phyloP scores from a whole-genome alignment of 495 filamentous ascomycete genomes.

The Podospora pseudopauciseta region DNA sequence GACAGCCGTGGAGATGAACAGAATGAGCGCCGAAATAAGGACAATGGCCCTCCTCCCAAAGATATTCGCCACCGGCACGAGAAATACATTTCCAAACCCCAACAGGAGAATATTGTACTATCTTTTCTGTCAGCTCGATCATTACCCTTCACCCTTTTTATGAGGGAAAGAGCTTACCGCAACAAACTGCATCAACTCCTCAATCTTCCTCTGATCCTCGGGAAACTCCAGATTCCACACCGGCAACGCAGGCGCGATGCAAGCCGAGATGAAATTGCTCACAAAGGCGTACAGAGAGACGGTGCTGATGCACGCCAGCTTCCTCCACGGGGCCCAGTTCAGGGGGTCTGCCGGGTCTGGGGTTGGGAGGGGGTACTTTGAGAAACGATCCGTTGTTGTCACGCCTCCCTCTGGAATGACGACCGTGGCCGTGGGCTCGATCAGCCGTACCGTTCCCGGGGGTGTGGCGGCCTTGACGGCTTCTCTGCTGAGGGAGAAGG shows the following conservation, averaged over 20 bases:
- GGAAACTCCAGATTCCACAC: conserved; percentile 31
- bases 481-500: conserved; percentile 27
- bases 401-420: conserved; percentile 11
- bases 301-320: conserved; percentile 22
- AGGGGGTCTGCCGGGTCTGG: conserved; percentile 32
- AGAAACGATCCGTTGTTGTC: conserved; percentile 13
- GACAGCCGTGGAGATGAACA: conserved; percentile 45
- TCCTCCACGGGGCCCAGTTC: conserved; percentile 32
- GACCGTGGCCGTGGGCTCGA: conserved; percentile 21
- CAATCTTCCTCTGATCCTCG: conserved; percentile 10
- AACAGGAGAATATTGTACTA: conserved; percentile 30
- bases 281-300: conserved; percentile 31
- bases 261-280: conserved; percentile 27
- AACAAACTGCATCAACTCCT: conserved; percentile 27
- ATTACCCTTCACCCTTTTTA: neutral
- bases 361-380: conserved; percentile 25
- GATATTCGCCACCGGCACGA: conserved; percentile 56
- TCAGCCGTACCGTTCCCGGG: conserved; percentile 30
- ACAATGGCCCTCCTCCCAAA: conserved; percentile 55
- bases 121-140: neutral
- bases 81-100: conserved; percentile 38
- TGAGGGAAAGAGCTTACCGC: conserved; percentile 13
- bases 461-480: conserved; percentile 30
- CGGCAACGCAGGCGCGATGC: conserved; percentile 26
- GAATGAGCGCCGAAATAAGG: conserved; percentile 45